Conservation (phyloP, 768 basidiomycete species). For the Lactarius indigo region DNA sequence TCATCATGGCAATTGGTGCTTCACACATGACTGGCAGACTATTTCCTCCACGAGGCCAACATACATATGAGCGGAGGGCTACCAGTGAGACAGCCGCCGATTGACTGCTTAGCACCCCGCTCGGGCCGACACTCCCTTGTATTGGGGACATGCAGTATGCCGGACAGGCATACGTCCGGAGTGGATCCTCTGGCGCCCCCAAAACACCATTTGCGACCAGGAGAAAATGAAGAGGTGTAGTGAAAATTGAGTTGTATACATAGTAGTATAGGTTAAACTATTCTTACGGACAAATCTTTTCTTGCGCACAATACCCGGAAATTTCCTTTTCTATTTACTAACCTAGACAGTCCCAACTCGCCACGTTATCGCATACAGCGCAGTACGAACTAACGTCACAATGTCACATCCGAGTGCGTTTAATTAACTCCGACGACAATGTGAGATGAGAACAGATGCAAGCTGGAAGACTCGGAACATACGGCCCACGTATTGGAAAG, state of each 20-base stretch:
- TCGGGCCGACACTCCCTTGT: not conserved
- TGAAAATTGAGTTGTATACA: not conserved
- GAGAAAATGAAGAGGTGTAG: not conserved
- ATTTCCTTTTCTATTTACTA: too few relatives aligned
- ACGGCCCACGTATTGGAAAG: too few relatives aligned
- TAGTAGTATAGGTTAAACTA: too few relatives aligned
- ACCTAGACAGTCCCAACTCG: too few relatives aligned
- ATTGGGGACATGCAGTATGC: not conserved
- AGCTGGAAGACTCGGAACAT: too few relatives aligned
- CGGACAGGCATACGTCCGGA: not conserved
- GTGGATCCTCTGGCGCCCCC: not conserved
- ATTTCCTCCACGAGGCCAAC: not conserved
- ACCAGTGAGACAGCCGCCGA: not conserved
- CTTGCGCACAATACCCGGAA: too few relatives aligned
- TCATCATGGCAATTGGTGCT: conserved; percentile 1
- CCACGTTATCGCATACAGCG: too few relatives aligned
- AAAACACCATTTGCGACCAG: not conserved
- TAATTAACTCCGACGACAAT: too few relatives aligned
- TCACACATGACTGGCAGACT: not conserved
- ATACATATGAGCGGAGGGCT: not conserved
- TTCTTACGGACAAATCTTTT: too few relatives aligned
- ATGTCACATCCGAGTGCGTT: too few relatives aligned
- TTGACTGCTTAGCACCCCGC: not conserved
- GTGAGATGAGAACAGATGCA: too few relatives aligned
- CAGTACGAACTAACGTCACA: too few relatives aligned